A percentile compares a stretch with the other conserved stretches of the same genome.
These are phyloP conservation scores for Hyphopichia khmerensis DNA, from an alignment of 1,139 yeast species.

Conservation along the genomic window DNA sequence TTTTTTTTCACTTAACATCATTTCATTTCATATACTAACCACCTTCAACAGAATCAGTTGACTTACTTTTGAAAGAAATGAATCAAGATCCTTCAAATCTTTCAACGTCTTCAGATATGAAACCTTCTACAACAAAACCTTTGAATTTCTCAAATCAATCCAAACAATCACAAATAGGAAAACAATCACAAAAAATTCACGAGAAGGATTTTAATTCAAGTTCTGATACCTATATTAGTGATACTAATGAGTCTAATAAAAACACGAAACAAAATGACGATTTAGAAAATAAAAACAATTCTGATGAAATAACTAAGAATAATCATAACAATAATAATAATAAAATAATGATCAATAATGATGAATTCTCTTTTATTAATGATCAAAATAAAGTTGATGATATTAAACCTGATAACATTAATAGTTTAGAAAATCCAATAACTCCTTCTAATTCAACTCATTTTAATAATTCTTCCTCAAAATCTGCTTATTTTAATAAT, in stretches of 20 bases:
- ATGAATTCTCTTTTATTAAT: constrained; percentile 3
- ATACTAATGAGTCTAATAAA: constrained; percentile 13
- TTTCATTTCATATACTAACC: constrained; percentile 11
- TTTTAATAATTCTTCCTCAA: too few relatives aligned
- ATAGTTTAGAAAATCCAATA: neutral
- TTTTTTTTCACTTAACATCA: neutral
- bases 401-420: neutral
- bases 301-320: constrained; percentile 15
- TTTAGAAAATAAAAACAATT: constrained; percentile 4
- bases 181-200: neutral
- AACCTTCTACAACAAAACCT: constrained; percentile 28
- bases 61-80: constrained; percentile 25
- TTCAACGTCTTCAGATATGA: neutral
- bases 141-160: constrained; percentile 18
- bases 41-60: constrained; percentile 22
- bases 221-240: constrained; percentile 45
- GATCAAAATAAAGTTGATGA: neutral
- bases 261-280: neutral
- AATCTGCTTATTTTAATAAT: constrained; percentile 8
- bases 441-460: neutral
- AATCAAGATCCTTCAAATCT: constrained; percentile 13
- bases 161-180: neutral
- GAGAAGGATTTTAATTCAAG: constrained; percentile 37
- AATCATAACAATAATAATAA: constrained; percentile 15
- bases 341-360: constrained; percentile 3